Evolutionary conservation across 2,329 filamentous ascomycete genomes (phyloP).

Genomic region (Spiromastix sp.): DNA sequence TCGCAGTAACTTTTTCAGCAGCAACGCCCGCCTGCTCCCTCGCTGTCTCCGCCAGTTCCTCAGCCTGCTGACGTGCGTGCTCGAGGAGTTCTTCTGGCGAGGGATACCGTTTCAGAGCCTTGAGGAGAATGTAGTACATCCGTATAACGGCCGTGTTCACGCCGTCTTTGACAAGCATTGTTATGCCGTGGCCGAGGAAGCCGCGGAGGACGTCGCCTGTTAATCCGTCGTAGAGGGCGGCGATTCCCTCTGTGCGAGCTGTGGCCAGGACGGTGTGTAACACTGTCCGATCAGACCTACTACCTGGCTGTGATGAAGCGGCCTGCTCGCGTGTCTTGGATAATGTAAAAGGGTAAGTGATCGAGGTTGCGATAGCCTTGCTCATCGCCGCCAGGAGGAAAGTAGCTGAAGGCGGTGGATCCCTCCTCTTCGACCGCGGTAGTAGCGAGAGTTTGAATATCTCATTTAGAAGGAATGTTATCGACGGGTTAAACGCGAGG

Average conservation of each 20-base stretch:
- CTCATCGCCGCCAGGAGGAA: conserved; percentile 64
- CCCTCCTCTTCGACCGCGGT: conserved; percentile 37
- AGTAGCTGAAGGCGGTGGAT: conserved; percentile 44
- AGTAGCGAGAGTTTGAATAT: conserved; percentile 54
- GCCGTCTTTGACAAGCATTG: conserved; percentile 75
- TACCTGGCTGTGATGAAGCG: conserved; percentile 23
- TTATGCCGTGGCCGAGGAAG: conserved; percentile 76
- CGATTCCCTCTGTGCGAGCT: conserved; percentile 52
- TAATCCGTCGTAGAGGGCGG: conserved; percentile 64
- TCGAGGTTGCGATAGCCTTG: conserved; percentile 63
- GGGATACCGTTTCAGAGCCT: conserved; percentile 34
- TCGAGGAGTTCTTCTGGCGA: conserved; percentile 24
- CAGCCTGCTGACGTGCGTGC: conserved; percentile 28
- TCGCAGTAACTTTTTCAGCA: conserved; percentile 20
- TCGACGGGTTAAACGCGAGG: conserved; percentile 71
- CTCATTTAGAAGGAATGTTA: conserved; percentile 78
- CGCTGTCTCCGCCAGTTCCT: conserved; percentile 31
- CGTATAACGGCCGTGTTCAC: conserved; percentile 63
- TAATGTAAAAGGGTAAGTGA: conserved; percentile 78
- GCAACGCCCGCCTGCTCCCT: conserved; percentile 29
- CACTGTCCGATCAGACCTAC: conserved; percentile 38
- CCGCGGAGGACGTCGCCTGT: conserved; percentile 68
- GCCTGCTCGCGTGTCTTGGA: conserved; percentile 73
- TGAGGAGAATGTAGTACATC: conserved; percentile 57
- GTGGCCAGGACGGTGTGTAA: conserved; percentile 53